Evolutionary conservation across 2,329 filamentous ascomycete genomes (phyloP), one percentile per base, ranked within the genome.

Genomic region (Clonostachys rhizophaga): DNA sequence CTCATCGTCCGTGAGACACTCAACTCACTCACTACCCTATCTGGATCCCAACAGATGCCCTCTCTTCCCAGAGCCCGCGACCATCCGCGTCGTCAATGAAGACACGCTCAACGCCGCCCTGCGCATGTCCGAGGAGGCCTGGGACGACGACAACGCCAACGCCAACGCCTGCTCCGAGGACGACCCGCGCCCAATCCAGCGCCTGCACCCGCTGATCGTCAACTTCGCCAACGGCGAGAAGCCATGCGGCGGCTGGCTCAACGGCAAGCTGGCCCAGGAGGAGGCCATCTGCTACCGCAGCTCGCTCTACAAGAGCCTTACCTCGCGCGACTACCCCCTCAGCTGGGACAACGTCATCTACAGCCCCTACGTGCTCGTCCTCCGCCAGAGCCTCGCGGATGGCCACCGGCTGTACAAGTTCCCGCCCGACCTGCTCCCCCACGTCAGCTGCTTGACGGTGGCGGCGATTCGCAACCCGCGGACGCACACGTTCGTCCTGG

Each of bases 271-370:
- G 33, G 84, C 84, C 0, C 85, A 89, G 61, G 84, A 89, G 64
- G 85, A 89, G 66, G 75, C 78, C 4, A 70, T 89, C 7, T 88
- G 83, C 64, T 84, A 82, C 58, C 77, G 84, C 40, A 80, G 74
- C 42, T 76, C 78, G 1, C 71, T 83, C 8, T 72, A 63, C 30
- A 56, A 71, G 33, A 75, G 74, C 17, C 65, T 82, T 1, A 64
- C 71, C 48, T 53, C 57, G 18, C 52, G 58, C 14, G 75, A 75
- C 56, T 86, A 86, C 57, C 81, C 81, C 0, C 67, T 80, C 49
- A 64, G 65, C 20, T 62, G 69, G 13, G 63, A 69, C 6, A 71
- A 72, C 47, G 77, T 70, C 1, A 63, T 87, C 34, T 86, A 86
- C 62, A 76, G 79, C 0, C 82, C 81, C 0, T 71, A 71, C 11